Evolutionary conservation across 208 protist species (phyloP).

Genomic region (Naegleria lovaniensis): DNA sequence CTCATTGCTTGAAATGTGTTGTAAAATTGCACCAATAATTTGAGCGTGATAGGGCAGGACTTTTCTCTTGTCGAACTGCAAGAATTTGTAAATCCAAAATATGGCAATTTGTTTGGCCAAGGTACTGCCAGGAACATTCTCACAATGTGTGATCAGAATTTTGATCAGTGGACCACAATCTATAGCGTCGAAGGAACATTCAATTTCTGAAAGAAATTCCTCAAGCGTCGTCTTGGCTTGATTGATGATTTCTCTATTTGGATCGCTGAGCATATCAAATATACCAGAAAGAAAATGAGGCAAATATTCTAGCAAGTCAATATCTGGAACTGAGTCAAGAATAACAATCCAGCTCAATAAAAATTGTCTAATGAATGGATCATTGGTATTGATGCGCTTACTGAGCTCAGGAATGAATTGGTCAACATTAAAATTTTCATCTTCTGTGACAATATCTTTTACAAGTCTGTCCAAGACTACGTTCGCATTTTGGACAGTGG

Average conservation of each 20-base stretch:
- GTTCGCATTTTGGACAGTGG: conserved; percentile 60
- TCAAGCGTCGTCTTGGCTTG: conserved; percentile 9
- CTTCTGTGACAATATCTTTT: conserved; percentile 68
- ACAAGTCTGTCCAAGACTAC: conserved; percentile 60
- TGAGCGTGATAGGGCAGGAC: conserved; percentile 49
- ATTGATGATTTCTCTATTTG: conserved; percentile 40
- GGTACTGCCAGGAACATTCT: conserved; percentile 33
- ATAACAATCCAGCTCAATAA: conserved; percentile 66
- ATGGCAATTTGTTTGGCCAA: conserved; percentile 54
- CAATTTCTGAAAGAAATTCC: conserved; percentile 36
- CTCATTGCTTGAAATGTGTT: conserved; percentile 44
- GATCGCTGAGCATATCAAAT: conserved; percentile 53
- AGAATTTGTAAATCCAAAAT: conserved; percentile 61
- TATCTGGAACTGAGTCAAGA: conserved; percentile 66
- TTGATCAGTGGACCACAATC: neutral
- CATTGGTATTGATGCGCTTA: conserved; percentile 47
- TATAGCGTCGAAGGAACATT: neutral
- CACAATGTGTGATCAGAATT: conserved; percentile 29
- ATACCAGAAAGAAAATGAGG: conserved; percentile 63
- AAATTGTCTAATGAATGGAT: conserved; percentile 57
- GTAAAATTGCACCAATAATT: conserved; percentile 52
- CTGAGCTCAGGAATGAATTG: conserved; percentile 63
- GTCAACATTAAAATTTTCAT: conserved; percentile 51
- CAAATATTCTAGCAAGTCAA: conserved; percentile 64
- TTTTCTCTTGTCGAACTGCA: conserved; percentile 46